These are phyloP conservation scores for Didymella pinodella DNA, from an alignment of 2,329 filamentous ascomycete genomes.

Conservation along the genomic window DNA sequence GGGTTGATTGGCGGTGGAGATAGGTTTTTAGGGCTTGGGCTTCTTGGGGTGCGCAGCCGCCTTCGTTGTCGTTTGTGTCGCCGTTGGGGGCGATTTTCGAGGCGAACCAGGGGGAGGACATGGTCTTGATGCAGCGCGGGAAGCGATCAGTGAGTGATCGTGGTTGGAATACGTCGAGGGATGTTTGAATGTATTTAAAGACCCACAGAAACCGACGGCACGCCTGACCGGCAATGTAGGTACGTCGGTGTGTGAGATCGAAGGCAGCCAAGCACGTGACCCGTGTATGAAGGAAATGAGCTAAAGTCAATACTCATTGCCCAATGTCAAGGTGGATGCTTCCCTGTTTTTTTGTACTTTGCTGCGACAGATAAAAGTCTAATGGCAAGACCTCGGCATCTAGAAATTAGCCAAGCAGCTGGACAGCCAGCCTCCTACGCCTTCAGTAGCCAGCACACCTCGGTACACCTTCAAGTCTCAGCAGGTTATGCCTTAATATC, in stretches of 20 bases:
- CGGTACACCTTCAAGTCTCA: too few relatives aligned
- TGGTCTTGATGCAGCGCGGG: background rate
- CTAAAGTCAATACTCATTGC: background rate
- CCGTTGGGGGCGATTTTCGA: constrained; percentile 16
- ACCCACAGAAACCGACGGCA: background rate
- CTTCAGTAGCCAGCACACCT: too few relatives aligned
- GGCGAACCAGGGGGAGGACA: constrained; percentile 18
- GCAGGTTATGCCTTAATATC: too few relatives aligned
- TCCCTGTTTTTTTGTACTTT: too few relatives aligned
- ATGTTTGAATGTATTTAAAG: background rate
- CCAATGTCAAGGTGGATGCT: background rate
- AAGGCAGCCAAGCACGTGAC: constrained; percentile 1
- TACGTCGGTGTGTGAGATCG: background rate
- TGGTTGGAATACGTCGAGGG: too few relatives aligned
- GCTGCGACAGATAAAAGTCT: too few relatives aligned
- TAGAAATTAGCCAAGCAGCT: too few relatives aligned
- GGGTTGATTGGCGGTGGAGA: constrained; percentile 8
- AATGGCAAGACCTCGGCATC: too few relatives aligned
- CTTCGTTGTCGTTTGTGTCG: constrained; percentile 12
- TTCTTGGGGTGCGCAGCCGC: constrained; percentile 21
- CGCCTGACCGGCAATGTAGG: background rate
- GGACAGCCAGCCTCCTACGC: too few relatives aligned
- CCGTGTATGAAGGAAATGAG: too few relatives aligned
- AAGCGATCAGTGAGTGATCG: too few relatives aligned
- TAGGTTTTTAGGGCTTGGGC: constrained; percentile 22